These are phyloP conservation scores for Chaetomiaceae sp. DNA, from an alignment of 2,329 filamentous ascomycete genomes.

Conservation along the genomic window DNA sequence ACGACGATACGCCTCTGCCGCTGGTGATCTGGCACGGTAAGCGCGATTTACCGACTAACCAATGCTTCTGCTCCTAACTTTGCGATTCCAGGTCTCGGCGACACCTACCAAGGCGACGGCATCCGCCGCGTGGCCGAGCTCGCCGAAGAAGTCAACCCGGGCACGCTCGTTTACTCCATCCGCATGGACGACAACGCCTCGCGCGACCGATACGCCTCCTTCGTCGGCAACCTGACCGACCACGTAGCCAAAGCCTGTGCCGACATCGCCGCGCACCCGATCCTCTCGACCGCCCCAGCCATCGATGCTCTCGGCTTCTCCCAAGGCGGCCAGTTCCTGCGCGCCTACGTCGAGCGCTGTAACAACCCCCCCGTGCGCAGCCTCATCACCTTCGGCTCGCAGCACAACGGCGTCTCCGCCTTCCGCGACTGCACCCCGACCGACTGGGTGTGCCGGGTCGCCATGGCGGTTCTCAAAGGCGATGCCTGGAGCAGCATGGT, in stretches of 20 bases:
- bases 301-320: slow-evolving; percentile 92
- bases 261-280: slow-evolving; percentile 69
- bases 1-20: slow-evolving; percentile 69
- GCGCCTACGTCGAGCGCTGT: slow-evolving; percentile 84
- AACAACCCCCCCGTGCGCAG: slow-evolving; percentile 69
- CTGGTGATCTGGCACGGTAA: slow-evolving; percentile 87
- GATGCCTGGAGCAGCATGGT: slow-evolving; percentile 79
- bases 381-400: slow-evolving; percentile 82
- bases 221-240: slow-evolving; percentile 81
- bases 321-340: slow-evolving; percentile 94
- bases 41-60: neutral
- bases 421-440: slow-evolving; percentile 68
- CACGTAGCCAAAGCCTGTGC: slow-evolving; percentile 75
- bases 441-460: slow-evolving; percentile 78
- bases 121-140: slow-evolving; percentile 67
- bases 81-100: slow-evolving; percentile 47
- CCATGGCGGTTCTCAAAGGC: slow-evolving; percentile 69
- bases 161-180: slow-evolving; percentile 79
- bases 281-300: slow-evolving; percentile 75
- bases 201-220: slow-evolving; percentile 76
- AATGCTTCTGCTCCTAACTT: neutral
- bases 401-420: slow-evolving; percentile 86
- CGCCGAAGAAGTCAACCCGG: slow-evolving; percentile 68
- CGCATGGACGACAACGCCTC: slow-evolving; percentile 61
- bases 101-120: slow-evolving; percentile 72